Percentiles rank a stretch among this genome's conserved stretches.
phyloP scores from a whole-genome alignment of 2,329 filamentous ascomycete genomes.

The Cryphonectria carpinicola region DNA sequence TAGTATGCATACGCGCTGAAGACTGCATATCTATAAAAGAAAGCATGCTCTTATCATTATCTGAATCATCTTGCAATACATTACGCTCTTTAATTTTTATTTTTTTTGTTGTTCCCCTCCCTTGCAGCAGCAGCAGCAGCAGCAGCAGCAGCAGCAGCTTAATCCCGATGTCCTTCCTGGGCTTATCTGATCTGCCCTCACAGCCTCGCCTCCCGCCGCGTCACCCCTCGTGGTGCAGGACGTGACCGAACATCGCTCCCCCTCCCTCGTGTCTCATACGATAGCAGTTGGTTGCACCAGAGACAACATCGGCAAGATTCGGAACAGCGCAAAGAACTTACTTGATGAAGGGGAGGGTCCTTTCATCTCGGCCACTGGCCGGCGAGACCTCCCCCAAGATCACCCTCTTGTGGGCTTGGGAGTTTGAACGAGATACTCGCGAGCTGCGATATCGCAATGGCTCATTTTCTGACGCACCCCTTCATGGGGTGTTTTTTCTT shows the following conservation, averaged over 20 bases:
- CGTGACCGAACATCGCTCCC: neutral
- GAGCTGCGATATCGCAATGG: constrained; percentile 26
- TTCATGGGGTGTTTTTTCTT: neutral
- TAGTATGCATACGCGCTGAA: too few species aligned
- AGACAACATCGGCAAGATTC: constrained; percentile 1
- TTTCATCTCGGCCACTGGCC: constrained; percentile 10
- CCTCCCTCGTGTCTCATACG: neutral
- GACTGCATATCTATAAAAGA: neutral
- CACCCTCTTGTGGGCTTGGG: neutral
- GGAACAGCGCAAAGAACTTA: neutral
- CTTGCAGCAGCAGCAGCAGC: too few species aligned
- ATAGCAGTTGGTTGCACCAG: neutral
- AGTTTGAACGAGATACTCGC: neutral
- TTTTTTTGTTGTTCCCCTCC: too few species aligned
- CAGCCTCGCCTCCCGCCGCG: neutral
- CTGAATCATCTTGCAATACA: neutral
- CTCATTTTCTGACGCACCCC: neutral
- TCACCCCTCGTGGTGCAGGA: neutral
- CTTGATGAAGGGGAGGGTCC: constrained; percentile 1
- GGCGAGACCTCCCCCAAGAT: neutral
- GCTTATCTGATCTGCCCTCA: neutral
- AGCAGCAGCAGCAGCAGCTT: neutral
- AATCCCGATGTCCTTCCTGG: too few species aligned
- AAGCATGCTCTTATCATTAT: neutral
- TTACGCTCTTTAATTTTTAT: neutral